Conservation (phyloP, 164 flowering plant species). For the Stephania cephalantha region DNA sequence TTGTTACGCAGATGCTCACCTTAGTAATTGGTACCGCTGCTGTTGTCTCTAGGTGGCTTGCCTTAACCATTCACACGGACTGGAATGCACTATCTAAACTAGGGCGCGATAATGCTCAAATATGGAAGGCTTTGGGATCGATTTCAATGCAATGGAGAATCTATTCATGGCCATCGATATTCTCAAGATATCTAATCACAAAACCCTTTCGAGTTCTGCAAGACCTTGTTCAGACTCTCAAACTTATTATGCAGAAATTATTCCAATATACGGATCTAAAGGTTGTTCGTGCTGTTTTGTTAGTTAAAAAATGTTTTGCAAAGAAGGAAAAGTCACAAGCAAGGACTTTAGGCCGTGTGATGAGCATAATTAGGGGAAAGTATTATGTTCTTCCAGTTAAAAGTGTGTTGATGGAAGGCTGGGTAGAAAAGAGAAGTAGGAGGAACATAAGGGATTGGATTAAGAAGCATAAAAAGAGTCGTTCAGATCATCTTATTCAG, state of each 20-base stretch:
- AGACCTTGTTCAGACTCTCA: too few species aligned
- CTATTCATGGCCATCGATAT: not conserved
- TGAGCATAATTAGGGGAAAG: too few species aligned
- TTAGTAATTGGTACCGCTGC: not conserved
- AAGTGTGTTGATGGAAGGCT: too few species aligned
- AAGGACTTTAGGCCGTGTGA: too few species aligned
- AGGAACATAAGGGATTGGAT: slow-evolving; percentile 4
- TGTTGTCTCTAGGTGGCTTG: not conserved
- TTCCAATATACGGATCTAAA: too few species aligned
- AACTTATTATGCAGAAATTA: too few species aligned
- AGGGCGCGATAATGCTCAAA: not conserved
- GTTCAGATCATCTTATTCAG: not conserved
- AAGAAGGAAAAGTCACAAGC: too few species aligned
- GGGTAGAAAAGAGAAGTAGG: not conserved
- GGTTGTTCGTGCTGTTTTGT: too few species aligned
- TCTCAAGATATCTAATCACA: not conserved
- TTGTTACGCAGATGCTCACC: not conserved
- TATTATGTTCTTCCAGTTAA: too few species aligned
- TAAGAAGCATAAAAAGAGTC: not conserved
- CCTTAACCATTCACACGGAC: not conserved
- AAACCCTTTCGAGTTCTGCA: not conserved
- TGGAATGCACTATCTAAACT: not conserved
- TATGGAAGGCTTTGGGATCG: not conserved
- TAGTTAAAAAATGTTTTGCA: too few species aligned
- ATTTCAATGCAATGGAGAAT: not conserved